Base-by-base conservation (phyloP, 345 rosid species). In the Psidium friedrichsthalianum region DNA sequence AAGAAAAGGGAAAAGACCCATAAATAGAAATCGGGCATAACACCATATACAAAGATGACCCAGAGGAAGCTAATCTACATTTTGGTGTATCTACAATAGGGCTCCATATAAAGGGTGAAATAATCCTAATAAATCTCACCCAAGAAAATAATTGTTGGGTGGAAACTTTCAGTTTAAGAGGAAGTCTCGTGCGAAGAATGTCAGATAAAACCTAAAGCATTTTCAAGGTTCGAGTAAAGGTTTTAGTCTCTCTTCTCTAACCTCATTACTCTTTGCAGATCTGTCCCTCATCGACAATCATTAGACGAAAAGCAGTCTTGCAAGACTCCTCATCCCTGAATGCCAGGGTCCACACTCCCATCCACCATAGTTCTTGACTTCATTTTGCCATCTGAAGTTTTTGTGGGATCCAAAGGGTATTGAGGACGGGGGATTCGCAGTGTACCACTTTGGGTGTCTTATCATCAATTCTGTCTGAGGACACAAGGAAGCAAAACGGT, bases 291-390 rank as follows among this genome's bases (percentile, higher is more conserved):
- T n/a, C n/a, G n/a, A 85, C 83, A 87, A 92, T 91, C 98, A 98
- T 96, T 96, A 51, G 93, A 90, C 69, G n/a, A n/a, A 88, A 87
- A 81, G 98, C 99, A 59, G 89, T 85, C 88, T 91, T 88, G 93
- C 99, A 96, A 32, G 95, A 92, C 82, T 91, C 94, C 27, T 96
- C 96, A 69, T 93, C 94, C 86, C 93, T 90, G 91, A 98, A 98
- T 84, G 99, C 98, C 83, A 98, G 87, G 82, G 95, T 94, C 99
- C 98, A 98, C 94, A n/a, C 96, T 94, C 74, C 99, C 99, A 80
- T 98, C 99, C 27, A 96, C 97, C 81, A 95, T 86, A 86, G 93
- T 86, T 91, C 92, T 97, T n/a, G 94, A 58, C 89, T 90, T 93
- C 13, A 83, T 84, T 87, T 89, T 94, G 59, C 89, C 90, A 59